Conservation (phyloP, 208 protist species). For the Leishmania guyanensis region DNA sequence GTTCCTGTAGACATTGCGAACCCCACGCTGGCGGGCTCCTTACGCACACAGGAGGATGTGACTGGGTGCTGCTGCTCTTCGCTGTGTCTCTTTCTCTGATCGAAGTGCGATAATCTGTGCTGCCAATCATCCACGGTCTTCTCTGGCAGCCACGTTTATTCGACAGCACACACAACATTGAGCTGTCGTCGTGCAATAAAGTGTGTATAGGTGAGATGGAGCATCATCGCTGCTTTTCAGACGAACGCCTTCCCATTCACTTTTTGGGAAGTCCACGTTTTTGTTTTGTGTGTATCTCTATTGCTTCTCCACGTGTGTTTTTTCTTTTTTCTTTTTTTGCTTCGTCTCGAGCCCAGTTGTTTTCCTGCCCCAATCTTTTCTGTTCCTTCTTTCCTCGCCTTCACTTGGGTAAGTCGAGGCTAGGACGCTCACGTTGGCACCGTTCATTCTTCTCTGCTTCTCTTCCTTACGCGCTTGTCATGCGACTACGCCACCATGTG, state of each 20-base stretch:
- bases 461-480: too few relatives aligned
- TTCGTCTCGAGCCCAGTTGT: too few relatives aligned
- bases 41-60: neutral
- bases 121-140: neutral
- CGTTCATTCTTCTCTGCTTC: neutral
- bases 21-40: neutral
- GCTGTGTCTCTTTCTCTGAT: neutral
- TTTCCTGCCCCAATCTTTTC: neutral
- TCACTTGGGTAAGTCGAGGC: neutral
- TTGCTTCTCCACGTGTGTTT: too few relatives aligned
- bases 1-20: neutral
- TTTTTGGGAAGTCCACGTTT: neutral
- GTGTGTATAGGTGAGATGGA: neutral
- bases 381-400: neutral
- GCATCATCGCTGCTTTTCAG: neutral
- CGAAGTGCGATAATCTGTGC: neutral
- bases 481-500: too few relatives aligned
- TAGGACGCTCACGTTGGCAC: neutral
- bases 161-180: neutral
- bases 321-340: too few relatives aligned
- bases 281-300: neutral
- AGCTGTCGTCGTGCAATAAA: neutral
- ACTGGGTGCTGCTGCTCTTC: neutral
- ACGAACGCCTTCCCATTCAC: neutral
- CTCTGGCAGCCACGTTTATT: neutral